A percentile compares a stretch with the other conserved stretches of the same genome.
These are phyloP conservation scores for Penicillium macrosclerotiorum DNA, from an alignment of 495 filamentous ascomycete species.

Conservation along the genomic window DNA sequence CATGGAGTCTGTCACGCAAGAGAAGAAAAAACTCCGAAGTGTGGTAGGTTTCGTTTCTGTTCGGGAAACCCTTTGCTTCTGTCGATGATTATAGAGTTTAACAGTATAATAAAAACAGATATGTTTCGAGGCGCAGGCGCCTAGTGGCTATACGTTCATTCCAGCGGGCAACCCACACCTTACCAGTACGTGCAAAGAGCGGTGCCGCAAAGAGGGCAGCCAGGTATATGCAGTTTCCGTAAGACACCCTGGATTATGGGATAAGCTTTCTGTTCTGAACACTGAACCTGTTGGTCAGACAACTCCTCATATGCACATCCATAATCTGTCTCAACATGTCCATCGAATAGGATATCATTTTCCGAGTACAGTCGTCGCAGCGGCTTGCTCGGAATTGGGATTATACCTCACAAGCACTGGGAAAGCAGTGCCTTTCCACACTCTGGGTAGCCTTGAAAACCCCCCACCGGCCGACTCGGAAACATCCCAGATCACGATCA, in stretches of 20 bases:
- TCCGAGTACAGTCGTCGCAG: slow-evolving; percentile 52
- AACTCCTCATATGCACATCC: slow-evolving; percentile 44
- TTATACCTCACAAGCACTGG: slow-evolving; percentile 41
- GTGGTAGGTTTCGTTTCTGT: slow-evolving; percentile 48
- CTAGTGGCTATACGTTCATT: slow-evolving; percentile 80
- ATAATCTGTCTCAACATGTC: slow-evolving; percentile 62
- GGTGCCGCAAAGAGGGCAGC: slow-evolving; percentile 63
- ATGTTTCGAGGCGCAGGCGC: slow-evolving; percentile 53
- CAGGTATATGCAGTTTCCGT: slow-evolving; percentile 81
- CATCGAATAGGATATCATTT: slow-evolving; percentile 83
- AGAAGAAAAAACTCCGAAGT: slow-evolving; percentile 59
- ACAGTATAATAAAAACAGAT: slow-evolving; percentile 39
- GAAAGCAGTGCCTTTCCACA: slow-evolving; percentile 39
- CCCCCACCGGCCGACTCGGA: slow-evolving; percentile 26
- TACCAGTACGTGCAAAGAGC: slow-evolving; percentile 74
- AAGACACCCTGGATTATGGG: no score
- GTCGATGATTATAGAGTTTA: slow-evolving; percentile 19
- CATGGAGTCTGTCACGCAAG: slow-evolving; percentile 54
- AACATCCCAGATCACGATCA: slow-evolving; percentile 59
- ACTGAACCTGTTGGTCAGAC: slow-evolving; percentile 30
- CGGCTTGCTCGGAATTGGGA: slow-evolving; percentile 49
- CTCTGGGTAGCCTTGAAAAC: slow-evolving; percentile 10
- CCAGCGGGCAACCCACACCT: slow-evolving; percentile 76
- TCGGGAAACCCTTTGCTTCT: not conserved
- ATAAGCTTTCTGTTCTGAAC: not conserved